phyloP scores from a whole-genome alignment of 1,139 yeast species.

The Debaryomyces nepalensis region DNA sequence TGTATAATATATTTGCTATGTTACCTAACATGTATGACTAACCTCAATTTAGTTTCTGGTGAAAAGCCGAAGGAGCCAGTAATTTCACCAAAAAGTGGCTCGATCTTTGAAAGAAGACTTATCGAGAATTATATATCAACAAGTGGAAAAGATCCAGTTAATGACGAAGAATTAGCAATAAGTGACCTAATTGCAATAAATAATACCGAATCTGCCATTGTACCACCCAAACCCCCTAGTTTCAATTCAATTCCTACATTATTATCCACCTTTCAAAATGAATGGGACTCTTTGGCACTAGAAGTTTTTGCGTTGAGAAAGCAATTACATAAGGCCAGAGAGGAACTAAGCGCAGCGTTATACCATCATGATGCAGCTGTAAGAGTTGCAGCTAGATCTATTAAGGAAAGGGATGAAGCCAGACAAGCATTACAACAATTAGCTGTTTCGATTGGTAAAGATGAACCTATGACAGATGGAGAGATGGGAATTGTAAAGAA shows the following conservation, averaged over 20 bases:
- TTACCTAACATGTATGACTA: slow-evolving; percentile 14
- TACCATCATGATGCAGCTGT: slow-evolving; percentile 92
- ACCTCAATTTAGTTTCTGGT: slow-evolving; percentile 57
- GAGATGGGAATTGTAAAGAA: slow-evolving; percentile 11
- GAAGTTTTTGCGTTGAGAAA: slow-evolving; percentile 80
- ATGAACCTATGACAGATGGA: slow-evolving; percentile 15
- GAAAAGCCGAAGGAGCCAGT: slow-evolving; percentile 71
- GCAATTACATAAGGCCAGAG: slow-evolving; percentile 66
- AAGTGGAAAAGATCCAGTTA: slow-evolving; percentile 77
- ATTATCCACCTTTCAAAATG: slow-evolving; percentile 76
- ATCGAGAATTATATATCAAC: slow-evolving; percentile 66
- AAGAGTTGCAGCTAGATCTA: slow-evolving; percentile 76
- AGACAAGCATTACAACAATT: slow-evolving; percentile 58
- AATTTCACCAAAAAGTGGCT: slow-evolving; percentile 72
- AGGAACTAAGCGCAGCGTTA: slow-evolving; percentile 75
- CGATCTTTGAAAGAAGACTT: slow-evolving; percentile 68
- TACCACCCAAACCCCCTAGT: slow-evolving; percentile 55
- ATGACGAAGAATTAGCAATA: slow-evolving; percentile 58
- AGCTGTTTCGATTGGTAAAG: slow-evolving; percentile 35
- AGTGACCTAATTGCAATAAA: slow-evolving; percentile 64
- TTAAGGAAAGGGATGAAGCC: slow-evolving; percentile 77
- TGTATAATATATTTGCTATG: neutral
- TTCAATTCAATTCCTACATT: slow-evolving; percentile 78
- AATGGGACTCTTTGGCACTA: slow-evolving; percentile 87
- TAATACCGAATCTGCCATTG: slow-evolving; percentile 23